Evolutionary conservation across 2,329 filamentous ascomycete species (phyloP).

Genomic region (Colletotrichum gloeosporioides): DNA sequence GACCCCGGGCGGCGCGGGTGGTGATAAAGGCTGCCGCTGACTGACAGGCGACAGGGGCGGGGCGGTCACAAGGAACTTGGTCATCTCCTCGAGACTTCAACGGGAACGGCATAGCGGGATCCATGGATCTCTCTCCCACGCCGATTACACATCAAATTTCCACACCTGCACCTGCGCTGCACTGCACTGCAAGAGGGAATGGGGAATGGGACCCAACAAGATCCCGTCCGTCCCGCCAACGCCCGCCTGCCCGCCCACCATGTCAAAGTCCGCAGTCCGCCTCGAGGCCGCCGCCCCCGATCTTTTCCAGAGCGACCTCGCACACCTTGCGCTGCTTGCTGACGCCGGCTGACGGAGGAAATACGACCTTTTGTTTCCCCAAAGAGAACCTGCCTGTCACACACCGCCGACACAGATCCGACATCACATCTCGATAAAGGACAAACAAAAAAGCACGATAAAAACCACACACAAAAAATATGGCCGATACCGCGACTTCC

Average conservation of each 20-base stretch:
- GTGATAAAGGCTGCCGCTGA: neutral
- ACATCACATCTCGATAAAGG: neutral
- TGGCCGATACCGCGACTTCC: constrained; percentile 2
- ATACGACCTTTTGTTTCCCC: neutral
- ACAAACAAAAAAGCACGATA: neutral
- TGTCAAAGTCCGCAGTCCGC: neutral
- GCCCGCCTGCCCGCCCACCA: neutral
- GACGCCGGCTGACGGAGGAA: constrained; percentile 7
- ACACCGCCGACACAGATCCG: neutral
- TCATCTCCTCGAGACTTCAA: neutral
- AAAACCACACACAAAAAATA: neutral
- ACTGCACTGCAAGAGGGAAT: neutral
- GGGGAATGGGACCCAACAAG: neutral
- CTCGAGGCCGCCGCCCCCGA: neutral
- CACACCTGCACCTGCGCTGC: neutral
- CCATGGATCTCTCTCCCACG: neutral
- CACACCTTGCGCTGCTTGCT: neutral
- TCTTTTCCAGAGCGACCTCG: neutral
- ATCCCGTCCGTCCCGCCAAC: constrained; percentile 3
- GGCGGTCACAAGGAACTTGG: neutral
- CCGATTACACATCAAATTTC: constrained; percentile 12
- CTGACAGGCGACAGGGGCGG: neutral
- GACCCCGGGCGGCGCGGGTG: neutral
- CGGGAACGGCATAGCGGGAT: neutral
- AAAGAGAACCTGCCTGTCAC: neutral